Evolutionary conservation across 1,139 yeast species (phyloP).

Genomic region (Candida frijolesensis): DNA sequence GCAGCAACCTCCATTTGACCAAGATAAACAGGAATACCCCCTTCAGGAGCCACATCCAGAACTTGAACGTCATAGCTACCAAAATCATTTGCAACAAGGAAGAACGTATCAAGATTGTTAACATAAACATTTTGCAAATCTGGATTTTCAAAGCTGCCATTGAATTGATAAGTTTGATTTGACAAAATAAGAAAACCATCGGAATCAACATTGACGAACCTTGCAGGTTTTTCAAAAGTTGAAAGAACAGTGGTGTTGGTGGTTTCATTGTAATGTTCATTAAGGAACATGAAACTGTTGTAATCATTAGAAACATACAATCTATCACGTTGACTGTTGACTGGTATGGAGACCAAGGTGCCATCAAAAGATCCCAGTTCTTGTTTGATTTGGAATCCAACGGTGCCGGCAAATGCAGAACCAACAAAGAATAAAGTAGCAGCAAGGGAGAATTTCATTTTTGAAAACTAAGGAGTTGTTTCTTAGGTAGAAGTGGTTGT

Average conservation of each 20-base stretch:
- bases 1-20: not conserved
- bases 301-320: not conserved
- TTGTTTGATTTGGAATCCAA: not conserved
- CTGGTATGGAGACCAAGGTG: not conserved
- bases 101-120: not conserved
- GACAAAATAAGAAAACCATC: not conserved
- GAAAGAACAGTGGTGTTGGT: not conserved
- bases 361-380: not conserved
- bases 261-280: not conserved
- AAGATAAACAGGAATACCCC: not conserved
- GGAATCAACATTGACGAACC: not conserved
- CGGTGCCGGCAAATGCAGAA: not conserved
- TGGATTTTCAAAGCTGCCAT: not conserved
- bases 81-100: not conserved
- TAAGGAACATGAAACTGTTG: not conserved
- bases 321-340: not conserved
- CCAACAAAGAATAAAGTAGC: not conserved
- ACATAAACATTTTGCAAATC: not conserved
- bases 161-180: not conserved
- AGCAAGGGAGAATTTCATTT: not conserved
- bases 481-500: not conserved
- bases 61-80: not conserved
- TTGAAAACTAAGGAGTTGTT: not conserved
- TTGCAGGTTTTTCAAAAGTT: not conserved
- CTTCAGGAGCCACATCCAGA: not conserved